phyloP scores from a whole-genome alignment of 1,139 yeast genomes.

The Blastobotrys aristatus region DNA sequence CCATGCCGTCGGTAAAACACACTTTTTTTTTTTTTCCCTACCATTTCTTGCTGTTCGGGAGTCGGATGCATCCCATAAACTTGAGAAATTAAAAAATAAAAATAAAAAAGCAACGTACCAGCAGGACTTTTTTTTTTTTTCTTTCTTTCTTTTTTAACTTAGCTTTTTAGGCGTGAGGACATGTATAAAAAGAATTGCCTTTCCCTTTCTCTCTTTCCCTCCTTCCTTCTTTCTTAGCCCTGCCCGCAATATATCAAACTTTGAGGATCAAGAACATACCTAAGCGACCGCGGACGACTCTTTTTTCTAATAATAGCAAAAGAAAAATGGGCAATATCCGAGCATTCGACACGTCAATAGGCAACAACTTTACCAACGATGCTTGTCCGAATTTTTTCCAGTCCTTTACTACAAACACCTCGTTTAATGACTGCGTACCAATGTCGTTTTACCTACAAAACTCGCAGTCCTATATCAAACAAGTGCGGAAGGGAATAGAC shows the following conservation, averaged over 20 bases:
- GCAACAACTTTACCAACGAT: conserved; percentile 28
- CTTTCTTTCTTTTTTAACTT: no score
- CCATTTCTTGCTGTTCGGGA: no score
- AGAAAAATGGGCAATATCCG: conserved; percentile 3
- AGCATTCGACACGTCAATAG: conserved; percentile 35
- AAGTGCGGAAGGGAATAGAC: conserved; percentile 26
- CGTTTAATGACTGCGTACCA: conserved; percentile 31
- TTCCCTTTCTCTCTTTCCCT: neutral
- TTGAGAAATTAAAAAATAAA: no score
- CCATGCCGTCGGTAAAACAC: no score
- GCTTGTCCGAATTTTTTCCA: conserved; percentile 30
- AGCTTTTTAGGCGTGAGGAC: no score
- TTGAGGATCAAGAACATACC: neutral
- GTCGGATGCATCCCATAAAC: no score
- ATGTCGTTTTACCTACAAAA: conserved; percentile 31
- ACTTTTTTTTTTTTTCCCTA: no score
- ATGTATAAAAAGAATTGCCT: no score
- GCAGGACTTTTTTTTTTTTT: no score
- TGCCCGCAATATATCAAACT: neutral
- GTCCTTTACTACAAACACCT: conserved; percentile 25
- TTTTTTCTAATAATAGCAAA: no score
- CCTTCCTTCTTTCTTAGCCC: neutral
- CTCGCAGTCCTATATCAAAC: conserved; percentile 30
- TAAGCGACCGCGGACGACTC: no score
- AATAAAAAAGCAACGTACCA: no score